A percentile compares a stretch with the other conserved stretches of the same genome.
Evolutionary conservation across 2,329 filamentous ascomycete species (phyloP).

Genomic region (Botrytis cinerea): DNA sequence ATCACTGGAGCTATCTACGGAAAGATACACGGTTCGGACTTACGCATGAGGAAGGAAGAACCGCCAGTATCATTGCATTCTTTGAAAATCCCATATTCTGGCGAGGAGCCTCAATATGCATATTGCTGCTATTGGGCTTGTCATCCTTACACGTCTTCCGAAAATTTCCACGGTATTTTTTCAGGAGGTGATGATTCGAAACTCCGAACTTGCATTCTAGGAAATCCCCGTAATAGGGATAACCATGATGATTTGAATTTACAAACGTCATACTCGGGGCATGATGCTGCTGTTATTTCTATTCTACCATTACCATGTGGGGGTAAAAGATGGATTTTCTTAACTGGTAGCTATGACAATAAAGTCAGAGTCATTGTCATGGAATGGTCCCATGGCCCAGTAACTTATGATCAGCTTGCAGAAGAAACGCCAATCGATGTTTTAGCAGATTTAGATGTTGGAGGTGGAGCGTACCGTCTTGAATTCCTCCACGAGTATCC

Average conservation of each 20-base stretch:
- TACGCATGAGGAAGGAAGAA: conserved; percentile 11
- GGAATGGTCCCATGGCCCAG: conserved; percentile 5
- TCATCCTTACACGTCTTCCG: neutral
- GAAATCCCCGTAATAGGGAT: neutral
- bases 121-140: conserved; percentile 24
- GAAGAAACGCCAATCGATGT: conserved; percentile 44
- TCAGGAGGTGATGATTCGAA: conserved; percentile 68
- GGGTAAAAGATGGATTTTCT: conserved; percentile 55
- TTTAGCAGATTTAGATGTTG: conserved; percentile 53
- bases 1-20: conserved; percentile 17
- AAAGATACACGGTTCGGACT: conserved; percentile 1
- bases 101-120: conserved; percentile 24
- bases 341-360: conserved; percentile 94
- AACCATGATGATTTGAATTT: conserved; percentile 6
- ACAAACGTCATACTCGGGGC: conserved; percentile 50
- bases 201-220: conserved; percentile 26
- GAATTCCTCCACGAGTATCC: conserved; percentile 54
- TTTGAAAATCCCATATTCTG: conserved; percentile 21
- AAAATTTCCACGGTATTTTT: conserved; percentile 12
- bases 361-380: conserved; percentile 67
- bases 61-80: conserved; percentile 18
- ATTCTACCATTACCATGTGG: conserved; percentile 67
- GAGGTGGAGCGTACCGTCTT: conserved; percentile 86
- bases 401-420: neutral
- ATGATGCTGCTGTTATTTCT: conserved; percentile 83